A percentile compares a stretch with the other conserved stretches of the same genome.
Evolutionary conservation across 2,329 filamentous ascomycete genomes (phyloP).

Genomic region (Ophiocordyceps australis): DNA sequence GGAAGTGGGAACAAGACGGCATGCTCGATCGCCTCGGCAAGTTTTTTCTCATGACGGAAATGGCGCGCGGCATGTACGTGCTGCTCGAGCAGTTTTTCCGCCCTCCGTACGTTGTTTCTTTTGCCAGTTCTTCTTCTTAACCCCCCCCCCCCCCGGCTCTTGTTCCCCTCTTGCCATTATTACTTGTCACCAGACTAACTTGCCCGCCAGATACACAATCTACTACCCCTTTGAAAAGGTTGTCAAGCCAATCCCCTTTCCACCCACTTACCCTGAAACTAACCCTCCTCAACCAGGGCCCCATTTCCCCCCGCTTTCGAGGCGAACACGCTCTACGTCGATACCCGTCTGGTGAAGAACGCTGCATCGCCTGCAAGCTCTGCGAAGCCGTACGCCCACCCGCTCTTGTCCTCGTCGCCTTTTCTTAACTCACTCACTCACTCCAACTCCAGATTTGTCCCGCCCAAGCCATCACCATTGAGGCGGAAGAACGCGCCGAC

Average conservation of each 20-base stretch:
- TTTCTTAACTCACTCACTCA: not conserved
- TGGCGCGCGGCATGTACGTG: constrained; percentile 95
- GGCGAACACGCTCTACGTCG: constrained; percentile 92
- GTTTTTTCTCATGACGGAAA: constrained; percentile 91
- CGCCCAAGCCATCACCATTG: constrained; percentile 95
- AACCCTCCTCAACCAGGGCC: constrained; percentile 42
- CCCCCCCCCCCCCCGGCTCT: not conserved
- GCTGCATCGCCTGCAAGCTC: constrained; percentile 98
- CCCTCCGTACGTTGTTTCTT: constrained; percentile 58
- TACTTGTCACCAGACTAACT: not conserved
- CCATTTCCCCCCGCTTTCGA: constrained; percentile 93
- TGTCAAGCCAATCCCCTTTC: constrained; percentile 7
- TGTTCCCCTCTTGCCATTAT: not conserved
- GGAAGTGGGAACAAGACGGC: constrained; percentile 64
- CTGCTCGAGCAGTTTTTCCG: constrained; percentile 96
- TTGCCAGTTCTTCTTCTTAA: not conserved
- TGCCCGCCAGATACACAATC: constrained; percentile 68
- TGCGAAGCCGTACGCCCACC: constrained; percentile 57
- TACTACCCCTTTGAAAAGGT: constrained; percentile 97
- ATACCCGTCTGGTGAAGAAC: constrained; percentile 94
- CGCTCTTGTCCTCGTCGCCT: not conserved
- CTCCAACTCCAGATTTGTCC: constrained; percentile 53
- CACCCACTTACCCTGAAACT: constrained; percentile 2
- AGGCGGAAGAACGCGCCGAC: constrained; percentile 94
- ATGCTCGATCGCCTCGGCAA: constrained; percentile 72